A percentile compares a stretch with the other conserved stretches of the same genome.
Conservation (phyloP, 208 protist genomes). For the Zelonia costaricensis region DNA sequence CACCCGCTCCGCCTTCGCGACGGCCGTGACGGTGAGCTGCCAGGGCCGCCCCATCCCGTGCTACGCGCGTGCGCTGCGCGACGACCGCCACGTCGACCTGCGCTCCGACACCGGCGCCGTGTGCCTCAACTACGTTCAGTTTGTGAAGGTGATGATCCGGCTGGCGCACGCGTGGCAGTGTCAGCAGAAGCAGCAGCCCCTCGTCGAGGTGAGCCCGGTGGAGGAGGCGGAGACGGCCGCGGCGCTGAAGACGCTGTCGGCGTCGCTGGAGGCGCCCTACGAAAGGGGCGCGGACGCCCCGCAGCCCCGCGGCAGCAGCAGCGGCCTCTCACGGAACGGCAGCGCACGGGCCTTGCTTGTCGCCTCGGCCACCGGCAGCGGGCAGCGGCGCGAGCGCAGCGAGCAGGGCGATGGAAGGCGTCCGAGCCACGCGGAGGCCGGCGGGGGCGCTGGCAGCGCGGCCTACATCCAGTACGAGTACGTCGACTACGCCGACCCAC, state of each 20-base stretch:
- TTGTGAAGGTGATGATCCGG: constrained; percentile 65
- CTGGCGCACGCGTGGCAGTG: constrained; percentile 74
- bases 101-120: constrained; percentile 47
- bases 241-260: no score
- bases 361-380: no score
- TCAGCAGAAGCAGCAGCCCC: constrained; percentile 16
- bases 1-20: not conserved
- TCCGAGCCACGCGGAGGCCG: no score
- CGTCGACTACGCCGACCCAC: constrained; percentile 29
- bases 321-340: no score
- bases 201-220: constrained; percentile 1
- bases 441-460: no score
- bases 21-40: constrained; percentile 21
- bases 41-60: constrained; percentile 16
- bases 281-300: no score
- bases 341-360: no score
- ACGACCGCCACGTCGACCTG: constrained; percentile 65
- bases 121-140: constrained; percentile 60
- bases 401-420: no score
- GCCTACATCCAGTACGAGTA: constrained; percentile 33
- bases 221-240: not conserved
- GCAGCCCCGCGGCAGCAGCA: no score
- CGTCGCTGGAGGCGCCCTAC: no score
- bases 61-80: constrained; percentile 46
- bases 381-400: not conserved